Conservation (phyloP, 768 basidiomycete genomes). For the Leucogyrophana mollusca region DNA sequence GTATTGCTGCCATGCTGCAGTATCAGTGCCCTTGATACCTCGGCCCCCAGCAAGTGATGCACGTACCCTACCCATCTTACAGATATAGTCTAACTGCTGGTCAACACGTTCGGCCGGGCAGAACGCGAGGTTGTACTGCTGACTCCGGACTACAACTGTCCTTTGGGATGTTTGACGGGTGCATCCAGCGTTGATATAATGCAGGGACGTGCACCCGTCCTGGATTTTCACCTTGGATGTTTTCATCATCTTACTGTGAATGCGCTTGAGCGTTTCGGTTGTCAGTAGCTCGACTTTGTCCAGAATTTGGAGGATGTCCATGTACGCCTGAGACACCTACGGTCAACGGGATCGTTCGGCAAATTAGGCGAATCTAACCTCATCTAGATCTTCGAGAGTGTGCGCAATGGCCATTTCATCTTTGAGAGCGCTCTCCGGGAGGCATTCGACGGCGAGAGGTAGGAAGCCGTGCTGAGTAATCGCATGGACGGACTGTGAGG, state of each 20-base stretch:
- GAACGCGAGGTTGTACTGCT: conserved; percentile 32
- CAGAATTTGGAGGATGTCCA: conserved; percentile 15
- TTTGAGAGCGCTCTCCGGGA: conserved; percentile 20
- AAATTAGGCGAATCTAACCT: conserved; percentile 11
- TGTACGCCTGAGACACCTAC: conserved; percentile 20
- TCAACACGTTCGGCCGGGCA: conserved; percentile 29
- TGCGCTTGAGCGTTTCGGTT: conserved; percentile 25
- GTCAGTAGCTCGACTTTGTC: conserved; percentile 25
- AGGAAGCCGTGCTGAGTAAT: conserved; percentile 25
- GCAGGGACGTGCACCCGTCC: conserved; percentile 13
- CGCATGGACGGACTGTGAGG: conserved; percentile 22
- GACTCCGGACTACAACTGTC: conserved; percentile 28
- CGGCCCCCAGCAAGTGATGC: not conserved
- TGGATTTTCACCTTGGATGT: conserved; percentile 27
- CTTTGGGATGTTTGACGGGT: conserved; percentile 27
- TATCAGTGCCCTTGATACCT: not conserved
- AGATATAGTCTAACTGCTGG: conserved; percentile 32
- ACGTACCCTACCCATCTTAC: conserved; percentile 32
- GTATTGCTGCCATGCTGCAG: conserved; percentile 28
- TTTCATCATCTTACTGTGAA: conserved; percentile 29
- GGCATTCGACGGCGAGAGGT: conserved; percentile 20
- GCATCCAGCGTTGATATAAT: conserved; percentile 26
- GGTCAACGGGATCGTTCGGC: too few species aligned
- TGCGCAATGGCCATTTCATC: conserved; percentile 20
- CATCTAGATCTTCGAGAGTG: conserved; percentile 22